Evolutionary conservation across 352 stramenopile species (phyloP), one percentile per base, ranked within the genome.

Genomic region (Phytophthora meadii): DNA sequence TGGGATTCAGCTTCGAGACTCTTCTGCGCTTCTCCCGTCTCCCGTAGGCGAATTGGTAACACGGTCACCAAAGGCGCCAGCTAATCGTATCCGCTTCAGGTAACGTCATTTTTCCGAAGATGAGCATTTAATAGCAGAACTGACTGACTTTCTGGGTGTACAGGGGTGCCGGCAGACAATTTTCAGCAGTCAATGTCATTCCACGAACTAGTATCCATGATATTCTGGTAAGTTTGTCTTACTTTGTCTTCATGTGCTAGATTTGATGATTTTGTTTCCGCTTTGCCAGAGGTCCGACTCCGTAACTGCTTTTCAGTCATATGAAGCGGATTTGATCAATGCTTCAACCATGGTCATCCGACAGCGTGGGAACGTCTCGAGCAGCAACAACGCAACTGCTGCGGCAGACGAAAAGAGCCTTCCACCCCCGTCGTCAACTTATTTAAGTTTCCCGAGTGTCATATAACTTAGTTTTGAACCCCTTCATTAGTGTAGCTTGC

Each of bases 321-420:
- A 90, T 50, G 75, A 89, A 30, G 68, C 77, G 6, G 76, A 85
- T 30, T 56, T 92, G 10, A 76, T 92, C 37, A 84, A 79, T 27
- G 68, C 83, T 6, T 89, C 81, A 10, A 65, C 79, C 0, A 89
- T 90, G 45, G 41, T 84, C 10, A 74, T 92, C 15, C 72, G 72
- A 2, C 77, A 87, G 39, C 79, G 82, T 0, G 46, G 57, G 9
- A 76, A 39, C 27, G 67, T 52, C 10, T 61, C 72, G 40, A 50
- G 47, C 25, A 70, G 15, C 54, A 66, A 74, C 44, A 77, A 71
- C 30, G 36, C 36, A 1, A 49, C 46, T 24, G 14, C 55, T 32
- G 24, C 52, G 41, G 45, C 39, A 25, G 65, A 72, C n/a, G 55
- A 72, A 34, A 75, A 72, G 36, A 62, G 40, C 40, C 24, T 59